Percentiles rank a stretch among this genome's conserved stretches.
Conservation (phyloP, 2,329 filamentous ascomycete species). For the Colletotrichum spinosum region DNA sequence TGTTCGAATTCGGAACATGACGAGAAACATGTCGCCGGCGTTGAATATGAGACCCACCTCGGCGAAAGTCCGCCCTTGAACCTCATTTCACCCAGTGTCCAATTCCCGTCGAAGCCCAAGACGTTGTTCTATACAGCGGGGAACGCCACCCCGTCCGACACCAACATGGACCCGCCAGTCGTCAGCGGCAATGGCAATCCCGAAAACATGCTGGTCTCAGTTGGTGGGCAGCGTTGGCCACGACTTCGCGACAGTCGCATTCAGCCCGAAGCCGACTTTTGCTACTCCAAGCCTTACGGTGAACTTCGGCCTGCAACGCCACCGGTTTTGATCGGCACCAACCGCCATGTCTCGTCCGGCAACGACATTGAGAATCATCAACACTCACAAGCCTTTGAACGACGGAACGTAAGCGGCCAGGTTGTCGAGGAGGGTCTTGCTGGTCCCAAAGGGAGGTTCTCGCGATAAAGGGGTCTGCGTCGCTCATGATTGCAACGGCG, state of each 20-base stretch:
- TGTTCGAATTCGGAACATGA: slow-evolving; percentile 56
- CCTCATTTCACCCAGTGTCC: slow-evolving; percentile 40
- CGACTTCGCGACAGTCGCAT: slow-evolving; percentile 59
- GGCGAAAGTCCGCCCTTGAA: slow-evolving; percentile 55
- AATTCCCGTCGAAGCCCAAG: slow-evolving; percentile 43
- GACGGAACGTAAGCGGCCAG: slow-evolving; percentile 78
- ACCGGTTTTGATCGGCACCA: slow-evolving; percentile 62
- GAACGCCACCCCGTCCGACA: no score
- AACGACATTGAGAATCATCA: slow-evolving; percentile 61
- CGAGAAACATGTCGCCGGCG: slow-evolving; percentile 43
- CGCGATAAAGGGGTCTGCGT: slow-evolving; percentile 40
- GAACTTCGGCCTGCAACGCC: slow-evolving; percentile 65
- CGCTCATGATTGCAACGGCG: slow-evolving; percentile 6
- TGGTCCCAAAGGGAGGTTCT: slow-evolving; percentile 42
- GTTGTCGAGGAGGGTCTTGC: slow-evolving; percentile 76
- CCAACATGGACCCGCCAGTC: slow-evolving; percentile 44
- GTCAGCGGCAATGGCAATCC: slow-evolving; percentile 59
- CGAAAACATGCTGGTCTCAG: slow-evolving; percentile 48
- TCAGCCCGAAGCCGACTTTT: slow-evolving; percentile 60
- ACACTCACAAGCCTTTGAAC: slow-evolving; percentile 49
- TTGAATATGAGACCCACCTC: slow-evolving; percentile 42
- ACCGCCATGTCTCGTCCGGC: slow-evolving; percentile 68
- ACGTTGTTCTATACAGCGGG: slow-evolving; percentile 53
- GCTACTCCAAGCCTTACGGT: slow-evolving; percentile 68
- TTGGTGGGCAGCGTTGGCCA: slow-evolving; percentile 35